Conservation (phyloP, 306 rosid species). For the Glycine tomentella region DNA sequence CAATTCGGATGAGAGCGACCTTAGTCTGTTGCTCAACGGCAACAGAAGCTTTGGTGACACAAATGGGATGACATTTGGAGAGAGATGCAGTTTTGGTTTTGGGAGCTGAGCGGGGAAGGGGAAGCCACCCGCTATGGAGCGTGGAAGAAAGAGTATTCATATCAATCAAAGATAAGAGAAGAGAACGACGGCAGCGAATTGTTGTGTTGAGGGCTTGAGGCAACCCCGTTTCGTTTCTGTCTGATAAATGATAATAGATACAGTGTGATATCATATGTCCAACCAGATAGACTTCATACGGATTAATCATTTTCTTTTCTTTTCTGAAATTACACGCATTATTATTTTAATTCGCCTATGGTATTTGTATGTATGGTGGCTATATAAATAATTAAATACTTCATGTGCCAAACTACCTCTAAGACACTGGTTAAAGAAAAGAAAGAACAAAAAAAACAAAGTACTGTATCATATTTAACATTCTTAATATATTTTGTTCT, state of each 20-base stretch:
- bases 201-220: too few species aligned
- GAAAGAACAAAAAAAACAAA: too few species aligned
- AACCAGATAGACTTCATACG: conserved; percentile 11
- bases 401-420: background rate
- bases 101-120: too few species aligned
- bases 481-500: too few species aligned
- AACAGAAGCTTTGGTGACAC: conserved; percentile 61
- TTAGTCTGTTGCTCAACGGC: conserved; percentile 77
- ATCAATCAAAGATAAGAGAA: background rate
- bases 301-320: background rate
- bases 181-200: too few species aligned
- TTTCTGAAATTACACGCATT: conserved; percentile 1
- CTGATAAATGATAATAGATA: background rate
- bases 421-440: too few species aligned
- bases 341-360: conserved; percentile 9
- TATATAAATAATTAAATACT: background rate
- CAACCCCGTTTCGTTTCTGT: too few species aligned
- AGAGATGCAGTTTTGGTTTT: conserved; percentile 34
- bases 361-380: background rate
- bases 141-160: conserved; percentile 40
- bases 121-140: conserved; percentile 21
- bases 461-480: too few species aligned
- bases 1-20: conserved; percentile 75
- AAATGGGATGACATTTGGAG: conserved; percentile 8
- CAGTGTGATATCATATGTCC: too few species aligned